Conservation (phyloP, 352 stramenopile genomes). For the Detonula confervacea region DNA sequence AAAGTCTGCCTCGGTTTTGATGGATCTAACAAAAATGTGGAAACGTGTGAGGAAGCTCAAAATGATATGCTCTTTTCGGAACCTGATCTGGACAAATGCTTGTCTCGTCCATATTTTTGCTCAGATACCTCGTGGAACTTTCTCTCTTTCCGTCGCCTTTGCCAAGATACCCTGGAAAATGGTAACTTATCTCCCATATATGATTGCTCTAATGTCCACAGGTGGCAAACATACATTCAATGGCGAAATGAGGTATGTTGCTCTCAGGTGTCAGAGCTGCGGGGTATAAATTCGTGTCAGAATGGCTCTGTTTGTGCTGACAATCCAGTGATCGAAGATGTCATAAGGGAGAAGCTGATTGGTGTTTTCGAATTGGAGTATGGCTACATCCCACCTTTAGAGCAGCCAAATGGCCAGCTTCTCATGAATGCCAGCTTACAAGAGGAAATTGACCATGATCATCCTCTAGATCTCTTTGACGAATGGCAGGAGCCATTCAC, state of each 20-base stretch:
- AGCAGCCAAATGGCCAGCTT: conserved; percentile 51
- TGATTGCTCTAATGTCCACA: conserved; percentile 55
- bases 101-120: conserved; percentile 83
- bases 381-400: conserved; percentile 50
- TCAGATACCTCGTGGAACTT: conserved; percentile 70
- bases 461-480: conserved; percentile 64
- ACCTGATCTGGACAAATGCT: conserved; percentile 78
- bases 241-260: conserved; percentile 66
- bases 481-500: conserved; percentile 45
- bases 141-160: conserved; percentile 69
- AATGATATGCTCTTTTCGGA: conserved; percentile 58
- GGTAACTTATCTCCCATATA: conserved; percentile 51
- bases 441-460: conserved; percentile 48
- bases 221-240: conserved; percentile 54
- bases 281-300: conserved; percentile 53
- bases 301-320: conserved; percentile 39
- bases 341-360: conserved; percentile 57
- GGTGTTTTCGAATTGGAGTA: conserved; percentile 56
- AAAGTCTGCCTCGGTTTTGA: conserved; percentile 76
- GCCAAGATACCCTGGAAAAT: conserved; percentile 56
- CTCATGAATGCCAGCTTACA: conserved; percentile 63
- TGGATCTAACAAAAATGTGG: conserved; percentile 69
- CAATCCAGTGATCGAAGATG: conserved; percentile 53
- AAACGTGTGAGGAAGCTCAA: conserved; percentile 35
- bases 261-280: conserved; percentile 50